A percentile compares a stretch with the other conserved stretches of the same genome.
Conservation (phyloP, 1,284 basidiomycete species). For the Ganoderma multipileum region DNA sequence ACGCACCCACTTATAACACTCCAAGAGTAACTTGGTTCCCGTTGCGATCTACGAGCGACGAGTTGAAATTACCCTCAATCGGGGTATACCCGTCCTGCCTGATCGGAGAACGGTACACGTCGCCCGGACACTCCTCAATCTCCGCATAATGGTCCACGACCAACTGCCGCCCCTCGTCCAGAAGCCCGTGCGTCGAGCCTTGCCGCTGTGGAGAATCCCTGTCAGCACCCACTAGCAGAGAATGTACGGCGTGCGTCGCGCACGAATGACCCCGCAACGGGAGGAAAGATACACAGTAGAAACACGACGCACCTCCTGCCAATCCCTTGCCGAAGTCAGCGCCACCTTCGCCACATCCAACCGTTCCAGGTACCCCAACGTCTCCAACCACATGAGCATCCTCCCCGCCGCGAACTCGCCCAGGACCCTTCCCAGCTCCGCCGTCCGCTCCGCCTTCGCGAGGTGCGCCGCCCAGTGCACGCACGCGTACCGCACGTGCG, state of each 20-base stretch:
- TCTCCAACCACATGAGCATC: slow-evolving; percentile 16
- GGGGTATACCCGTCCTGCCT: not conserved
- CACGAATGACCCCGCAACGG: not conserved
- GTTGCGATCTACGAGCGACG: not conserved
- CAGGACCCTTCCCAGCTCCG: not conserved
- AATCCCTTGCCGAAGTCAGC: not conserved
- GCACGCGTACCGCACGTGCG: not conserved
- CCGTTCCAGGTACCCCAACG: slow-evolving; percentile 2
- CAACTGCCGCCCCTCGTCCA: not conserved
- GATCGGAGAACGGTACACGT: not conserved
- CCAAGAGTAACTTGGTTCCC: not conserved
- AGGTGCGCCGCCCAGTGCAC: not conserved
- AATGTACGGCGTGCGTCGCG: too few relatives aligned
- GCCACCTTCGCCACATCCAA: not conserved
- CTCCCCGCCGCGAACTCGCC: not conserved
- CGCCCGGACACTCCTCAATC: not conserved
- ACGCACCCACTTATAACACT: not conserved
- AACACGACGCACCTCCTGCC: not conserved
- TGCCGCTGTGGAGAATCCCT: not conserved
- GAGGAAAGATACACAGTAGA: too few relatives aligned
- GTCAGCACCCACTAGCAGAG: not conserved
- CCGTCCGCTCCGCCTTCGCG: not conserved
- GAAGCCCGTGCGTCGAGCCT: not conserved
- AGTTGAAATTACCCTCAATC: not conserved
- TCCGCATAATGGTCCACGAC: not conserved